These are phyloP conservation scores for Penicillium samsonianum DNA, from an alignment of 495 filamentous ascomycete species.

Conservation along the genomic window DNA sequence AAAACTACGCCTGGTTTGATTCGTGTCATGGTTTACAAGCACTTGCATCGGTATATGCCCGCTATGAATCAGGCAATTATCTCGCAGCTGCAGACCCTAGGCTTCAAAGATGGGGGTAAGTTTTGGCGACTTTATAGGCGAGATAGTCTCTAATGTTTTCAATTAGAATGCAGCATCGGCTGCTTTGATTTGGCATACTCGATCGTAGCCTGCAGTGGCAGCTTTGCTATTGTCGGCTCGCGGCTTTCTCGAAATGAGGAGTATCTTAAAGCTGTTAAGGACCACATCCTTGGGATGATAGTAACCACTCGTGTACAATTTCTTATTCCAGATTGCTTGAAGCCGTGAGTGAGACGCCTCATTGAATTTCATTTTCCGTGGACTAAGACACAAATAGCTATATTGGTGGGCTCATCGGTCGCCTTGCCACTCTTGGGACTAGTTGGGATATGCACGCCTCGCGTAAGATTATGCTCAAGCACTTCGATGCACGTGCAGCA, in stretches of 20 bases:
- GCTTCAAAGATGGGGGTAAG: constrained; percentile 17
- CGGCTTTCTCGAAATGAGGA: constrained; percentile 26
- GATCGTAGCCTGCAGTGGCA: constrained; percentile 29
- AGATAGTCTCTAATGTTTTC: neutral
- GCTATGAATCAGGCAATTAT: constrained; percentile 26
- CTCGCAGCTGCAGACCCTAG: constrained; percentile 16
- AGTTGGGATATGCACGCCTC: constrained; percentile 31
- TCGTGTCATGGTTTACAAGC: constrained; percentile 23
- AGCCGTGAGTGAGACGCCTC: constrained; percentile 7
- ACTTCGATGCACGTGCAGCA: constrained; percentile 26
- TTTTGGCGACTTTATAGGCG: neutral
- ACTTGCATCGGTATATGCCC: constrained; percentile 26
- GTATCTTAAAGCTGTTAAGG: constrained; percentile 28
- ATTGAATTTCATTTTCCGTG: neutral
- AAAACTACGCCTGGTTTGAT: constrained; percentile 31
- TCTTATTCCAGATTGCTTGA: constrained; percentile 25
- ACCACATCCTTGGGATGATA: constrained; percentile 32
- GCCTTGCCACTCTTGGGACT: constrained; percentile 20
- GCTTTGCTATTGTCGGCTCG: constrained; percentile 25
- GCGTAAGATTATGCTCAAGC: constrained; percentile 25
- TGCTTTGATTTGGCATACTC: constrained; percentile 33
- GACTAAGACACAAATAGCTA: constrained; percentile 14
- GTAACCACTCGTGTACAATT: constrained; percentile 29
- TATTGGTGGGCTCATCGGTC: constrained; percentile 24
- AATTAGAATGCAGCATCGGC: constrained; percentile 20